Evolutionary conservation across 306 rosid genomes (phyloP), one percentile per base, ranked within the genome.

Genomic region (Cicer yamashitae): DNA sequence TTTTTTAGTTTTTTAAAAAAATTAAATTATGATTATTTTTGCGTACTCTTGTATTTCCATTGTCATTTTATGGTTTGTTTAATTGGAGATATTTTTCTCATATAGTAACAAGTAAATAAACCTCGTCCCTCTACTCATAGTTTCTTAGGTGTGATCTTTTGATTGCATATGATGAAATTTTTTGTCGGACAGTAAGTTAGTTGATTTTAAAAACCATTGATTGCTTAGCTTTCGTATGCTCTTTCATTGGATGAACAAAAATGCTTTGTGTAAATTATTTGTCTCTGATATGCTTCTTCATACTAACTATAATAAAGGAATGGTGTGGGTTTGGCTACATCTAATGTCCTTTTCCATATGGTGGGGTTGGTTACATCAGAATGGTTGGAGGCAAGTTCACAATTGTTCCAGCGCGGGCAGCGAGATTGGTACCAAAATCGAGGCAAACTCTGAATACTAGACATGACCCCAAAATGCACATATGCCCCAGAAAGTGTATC

Each of bases 21-120:
- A 30, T 30, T 1, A 51, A 51, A 14, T 14, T 51, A 53, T 53
- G 57, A 18, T 62, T 14, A 62, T 70, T 50, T 30, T 57, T 39
- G 76, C 66, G 50, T 70, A 8, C 70, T 46, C 52, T 7, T 15
- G 11, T 53, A 48, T 20, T 58, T 70, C 10, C 39, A 4, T 60
- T 70, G 38, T 37, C 68, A 37, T 69, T 58, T 22, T 59, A 13
- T 18, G 43, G 6, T 67, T 78, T 52, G 59, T 52, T 52, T 52
- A 52, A 52, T 14, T 1, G 25, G 59, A 52, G 7, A 50, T 50
- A 6, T 50, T 50, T 50, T 6, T 50, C 56, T 47, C 53, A 47
- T 47, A 12, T 47, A 47, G 6, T 17, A 13, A n/a, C 37, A 13
- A n/a, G 56, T n/a, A 51, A 51, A 51, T 51, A 51, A 51, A 51